Percentiles rank a stretch among this genome's conserved stretches.
These are phyloP conservation scores for Arctostaphylos glauca DNA, from an alignment of 148 eudicot genomes.

Conservation along the genomic window DNA sequence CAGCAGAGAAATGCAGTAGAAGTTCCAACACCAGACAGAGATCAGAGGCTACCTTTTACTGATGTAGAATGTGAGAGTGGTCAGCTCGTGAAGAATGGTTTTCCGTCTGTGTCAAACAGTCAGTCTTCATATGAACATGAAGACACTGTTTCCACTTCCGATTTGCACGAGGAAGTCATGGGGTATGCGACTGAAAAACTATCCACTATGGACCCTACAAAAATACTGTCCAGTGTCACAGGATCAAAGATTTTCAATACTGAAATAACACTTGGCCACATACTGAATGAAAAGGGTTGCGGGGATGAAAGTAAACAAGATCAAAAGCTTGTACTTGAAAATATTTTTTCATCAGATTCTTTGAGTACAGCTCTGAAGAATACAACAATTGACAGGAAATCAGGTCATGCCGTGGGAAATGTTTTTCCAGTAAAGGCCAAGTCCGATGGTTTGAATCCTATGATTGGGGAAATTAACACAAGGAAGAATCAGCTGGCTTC, in stretches of 20 bases:
- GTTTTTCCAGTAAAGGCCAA: conserved; percentile 17
- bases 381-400: conserved; percentile 22
- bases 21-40: conserved; percentile 11
- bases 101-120: conserved; percentile 22
- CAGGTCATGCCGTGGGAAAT: conserved; percentile 22
- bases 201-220: conserved; percentile 26
- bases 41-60: conserved; percentile 18
- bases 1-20: conserved; percentile 7
- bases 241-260: conserved; percentile 18
- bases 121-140: conserved; percentile 23
- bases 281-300: conserved; percentile 22
- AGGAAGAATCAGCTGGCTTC: conserved; percentile 33
- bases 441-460: conserved; percentile 20
- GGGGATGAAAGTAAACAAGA: conserved; percentile 23
- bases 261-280: conserved; percentile 18
- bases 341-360: conserved; percentile 15
- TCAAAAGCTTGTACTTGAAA: conserved; percentile 23
- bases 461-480: conserved; percentile 20
- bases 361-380: conserved; percentile 18
- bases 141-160: conserved; percentile 22
- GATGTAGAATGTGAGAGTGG: conserved; percentile 26
- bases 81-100: conserved; percentile 21
- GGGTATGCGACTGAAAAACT: conserved; percentile 19
- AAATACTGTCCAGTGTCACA: conserved; percentile 18
- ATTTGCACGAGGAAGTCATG: conserved; percentile 21